These are phyloP conservation scores for Geranium rotundifolium DNA, from an alignment of 345 rosid genomes.

Conservation along the genomic window DNA sequence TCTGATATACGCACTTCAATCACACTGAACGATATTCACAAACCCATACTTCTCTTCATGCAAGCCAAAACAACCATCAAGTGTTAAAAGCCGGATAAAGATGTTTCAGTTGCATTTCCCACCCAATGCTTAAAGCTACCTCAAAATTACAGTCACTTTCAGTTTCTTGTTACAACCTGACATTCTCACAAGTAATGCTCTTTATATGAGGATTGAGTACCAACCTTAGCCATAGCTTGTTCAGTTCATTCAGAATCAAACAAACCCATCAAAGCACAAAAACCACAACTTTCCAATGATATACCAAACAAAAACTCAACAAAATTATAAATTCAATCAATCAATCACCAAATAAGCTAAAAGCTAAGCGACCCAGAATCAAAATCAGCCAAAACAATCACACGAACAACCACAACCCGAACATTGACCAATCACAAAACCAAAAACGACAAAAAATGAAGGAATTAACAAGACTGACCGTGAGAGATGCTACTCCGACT, in stretches of 20 bases:
- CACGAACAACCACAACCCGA: background rate
- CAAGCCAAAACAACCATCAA: too few relatives aligned
- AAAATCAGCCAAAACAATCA: background rate
- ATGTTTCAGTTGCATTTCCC: background rate
- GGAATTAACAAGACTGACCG: slow-evolving; percentile 30
- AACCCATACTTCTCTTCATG: too few relatives aligned
- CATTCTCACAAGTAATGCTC: background rate
- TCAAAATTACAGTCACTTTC: background rate
- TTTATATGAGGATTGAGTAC: background rate
- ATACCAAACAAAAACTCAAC: background rate
- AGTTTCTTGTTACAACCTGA: background rate
- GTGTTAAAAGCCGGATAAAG: too few relatives aligned
- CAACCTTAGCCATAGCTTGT: background rate
- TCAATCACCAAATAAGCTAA: background rate
- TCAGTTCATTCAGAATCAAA: background rate
- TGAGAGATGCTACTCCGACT: slow-evolving; percentile 45
- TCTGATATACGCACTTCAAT: background rate
- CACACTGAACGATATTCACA: too few relatives aligned
- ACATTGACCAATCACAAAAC: background rate
- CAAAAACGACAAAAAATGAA: background rate
- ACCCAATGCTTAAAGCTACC: background rate
- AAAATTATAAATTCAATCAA: background rate
- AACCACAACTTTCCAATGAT: too few relatives aligned
- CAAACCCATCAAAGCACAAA: background rate
- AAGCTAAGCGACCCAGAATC: background rate